Percentiles rank a stretch among this genome's conserved stretches.
phyloP scores from a whole-genome alignment of 1,139 yeast species.

The Sugiyamaella novakii region DNA sequence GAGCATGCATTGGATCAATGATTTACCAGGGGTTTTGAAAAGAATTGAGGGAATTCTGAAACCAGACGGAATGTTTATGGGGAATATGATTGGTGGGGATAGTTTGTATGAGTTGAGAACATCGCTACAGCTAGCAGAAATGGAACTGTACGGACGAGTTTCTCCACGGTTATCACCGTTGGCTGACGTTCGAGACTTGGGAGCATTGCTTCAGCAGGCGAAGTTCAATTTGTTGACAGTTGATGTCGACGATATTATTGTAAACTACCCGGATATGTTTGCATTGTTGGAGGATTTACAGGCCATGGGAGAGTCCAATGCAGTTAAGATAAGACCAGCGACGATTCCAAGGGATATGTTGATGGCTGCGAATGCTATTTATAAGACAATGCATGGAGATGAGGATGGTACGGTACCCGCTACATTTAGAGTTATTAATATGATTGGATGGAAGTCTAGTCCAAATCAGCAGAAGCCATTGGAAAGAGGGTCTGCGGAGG shows the following conservation, averaged over 20 bases:
- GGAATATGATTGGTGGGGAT: slow-evolving; percentile 84
- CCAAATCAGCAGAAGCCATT: slow-evolving; percentile 70
- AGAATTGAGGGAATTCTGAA: slow-evolving; percentile 63
- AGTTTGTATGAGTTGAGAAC: slow-evolving; percentile 80
- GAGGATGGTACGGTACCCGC: slow-evolving; percentile 50
- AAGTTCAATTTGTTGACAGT: slow-evolving; percentile 80
- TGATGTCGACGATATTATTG: slow-evolving; percentile 81
- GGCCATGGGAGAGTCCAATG: slow-evolving; percentile 83
- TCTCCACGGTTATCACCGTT: slow-evolving; percentile 81
- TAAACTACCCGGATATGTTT: slow-evolving; percentile 75
- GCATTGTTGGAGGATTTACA: slow-evolving; percentile 71
- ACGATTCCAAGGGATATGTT: slow-evolving; percentile 64
- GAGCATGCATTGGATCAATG: slow-evolving; percentile 84
- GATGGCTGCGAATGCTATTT: slow-evolving; percentile 75
- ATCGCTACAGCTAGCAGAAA: slow-evolving; percentile 76
- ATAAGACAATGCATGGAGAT: slow-evolving; percentile 71
- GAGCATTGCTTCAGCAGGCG: slow-evolving; percentile 69
- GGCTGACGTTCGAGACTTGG: slow-evolving; percentile 77
- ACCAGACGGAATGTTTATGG: slow-evolving; percentile 84
- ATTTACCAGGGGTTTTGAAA: slow-evolving; percentile 64
- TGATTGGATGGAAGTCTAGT: slow-evolving; percentile 89
- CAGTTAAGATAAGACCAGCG: slow-evolving; percentile 60
- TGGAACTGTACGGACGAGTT: slow-evolving; percentile 77
- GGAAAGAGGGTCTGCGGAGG: slow-evolving; percentile 68
- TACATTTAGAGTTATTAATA: slow-evolving; percentile 72